Evolutionary conservation across 305 asterid genomes (phyloP).

Genomic region (Fraxinus albicans): DNA sequence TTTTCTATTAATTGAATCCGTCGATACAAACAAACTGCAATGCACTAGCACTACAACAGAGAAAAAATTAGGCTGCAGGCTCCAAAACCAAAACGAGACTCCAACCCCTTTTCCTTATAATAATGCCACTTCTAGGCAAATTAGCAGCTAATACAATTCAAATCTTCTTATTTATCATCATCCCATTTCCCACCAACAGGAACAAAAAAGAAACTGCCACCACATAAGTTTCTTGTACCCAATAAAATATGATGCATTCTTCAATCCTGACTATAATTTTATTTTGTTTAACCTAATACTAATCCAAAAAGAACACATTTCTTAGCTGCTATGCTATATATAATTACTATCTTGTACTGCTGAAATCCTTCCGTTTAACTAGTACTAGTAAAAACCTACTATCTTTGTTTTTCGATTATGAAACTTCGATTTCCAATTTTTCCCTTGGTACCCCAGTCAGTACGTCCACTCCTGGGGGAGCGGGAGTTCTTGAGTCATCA

Average conservation of each 20-base stretch:
- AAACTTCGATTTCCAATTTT: background rate
- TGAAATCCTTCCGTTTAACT: background rate
- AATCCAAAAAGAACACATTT: background rate
- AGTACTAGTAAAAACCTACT: background rate
- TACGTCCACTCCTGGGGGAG: constrained; percentile 52
- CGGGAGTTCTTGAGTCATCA: constrained; percentile 41
- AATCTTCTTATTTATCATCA: constrained; percentile 6
- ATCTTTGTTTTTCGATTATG: background rate
- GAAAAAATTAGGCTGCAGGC: constrained; percentile 18
- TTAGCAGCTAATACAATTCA: constrained; percentile 6
- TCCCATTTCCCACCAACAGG: constrained; percentile 18
- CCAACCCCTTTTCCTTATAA: constrained; percentile 23
- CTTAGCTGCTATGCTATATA: constrained; percentile 15
- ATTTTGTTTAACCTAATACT: constrained; percentile 1
- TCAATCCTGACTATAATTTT: background rate
- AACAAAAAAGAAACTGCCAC: constrained; percentile 30
- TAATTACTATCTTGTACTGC: background rate
- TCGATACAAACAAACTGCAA: constrained; percentile 27
- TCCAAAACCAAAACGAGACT: constrained; percentile 35
- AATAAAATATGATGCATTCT: constrained; percentile 21
- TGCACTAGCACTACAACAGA: background rate
- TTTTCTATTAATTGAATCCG: background rate
- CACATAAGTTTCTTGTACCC: constrained; percentile 34
- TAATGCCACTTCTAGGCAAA: constrained; percentile 10
- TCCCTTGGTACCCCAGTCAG: constrained; percentile 9